Conservation (phyloP, 163 green algal species). For the Chlamydomonas reinhardtii region DNA sequence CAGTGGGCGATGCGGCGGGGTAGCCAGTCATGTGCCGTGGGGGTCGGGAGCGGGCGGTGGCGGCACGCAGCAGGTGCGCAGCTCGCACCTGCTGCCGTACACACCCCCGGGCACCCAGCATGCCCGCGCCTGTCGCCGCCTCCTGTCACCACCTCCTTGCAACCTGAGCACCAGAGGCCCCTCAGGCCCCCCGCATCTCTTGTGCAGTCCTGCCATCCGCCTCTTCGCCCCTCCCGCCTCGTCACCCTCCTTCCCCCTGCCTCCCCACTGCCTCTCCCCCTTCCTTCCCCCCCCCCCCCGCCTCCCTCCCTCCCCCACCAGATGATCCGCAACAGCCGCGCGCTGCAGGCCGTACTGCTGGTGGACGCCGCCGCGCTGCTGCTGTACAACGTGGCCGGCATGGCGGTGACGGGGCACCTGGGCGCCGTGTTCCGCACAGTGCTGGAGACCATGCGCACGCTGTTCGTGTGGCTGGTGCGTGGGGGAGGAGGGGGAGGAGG, state of each 20-base stretch:
- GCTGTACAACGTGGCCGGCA: constrained; percentile 76
- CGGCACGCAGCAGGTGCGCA: too few relatives aligned
- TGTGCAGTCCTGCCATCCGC: too few relatives aligned
- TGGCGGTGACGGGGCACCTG: constrained; percentile 80
- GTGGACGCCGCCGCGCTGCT: constrained; percentile 75
- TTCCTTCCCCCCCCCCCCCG: background rate
- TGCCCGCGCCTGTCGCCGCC: too few relatives aligned
- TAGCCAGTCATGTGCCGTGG: too few relatives aligned
- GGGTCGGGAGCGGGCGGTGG: too few relatives aligned
- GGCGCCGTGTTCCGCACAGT: constrained; percentile 84
- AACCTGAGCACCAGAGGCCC: too few relatives aligned
- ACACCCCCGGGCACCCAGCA: too few relatives aligned
- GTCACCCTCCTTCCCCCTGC: background rate
- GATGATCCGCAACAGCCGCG: constrained; percentile 63
- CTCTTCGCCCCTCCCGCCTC: too few relatives aligned
- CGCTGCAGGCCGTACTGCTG: constrained; percentile 65
- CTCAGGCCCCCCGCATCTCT: too few relatives aligned
- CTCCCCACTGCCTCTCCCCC: background rate
- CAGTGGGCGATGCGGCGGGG: too few relatives aligned
- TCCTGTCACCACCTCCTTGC: too few relatives aligned
- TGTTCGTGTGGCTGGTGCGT: constrained; percentile 85
- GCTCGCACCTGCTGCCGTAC: too few relatives aligned
- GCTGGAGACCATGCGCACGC: constrained; percentile 85
- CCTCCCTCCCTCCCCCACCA: constrained; percentile 40
- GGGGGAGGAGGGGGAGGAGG: background rate